Percentiles rank a stretch among this genome's conserved stretches.
phyloP scores from a whole-genome alignment of 257 asterid species.

The Forsythia suspensa region DNA sequence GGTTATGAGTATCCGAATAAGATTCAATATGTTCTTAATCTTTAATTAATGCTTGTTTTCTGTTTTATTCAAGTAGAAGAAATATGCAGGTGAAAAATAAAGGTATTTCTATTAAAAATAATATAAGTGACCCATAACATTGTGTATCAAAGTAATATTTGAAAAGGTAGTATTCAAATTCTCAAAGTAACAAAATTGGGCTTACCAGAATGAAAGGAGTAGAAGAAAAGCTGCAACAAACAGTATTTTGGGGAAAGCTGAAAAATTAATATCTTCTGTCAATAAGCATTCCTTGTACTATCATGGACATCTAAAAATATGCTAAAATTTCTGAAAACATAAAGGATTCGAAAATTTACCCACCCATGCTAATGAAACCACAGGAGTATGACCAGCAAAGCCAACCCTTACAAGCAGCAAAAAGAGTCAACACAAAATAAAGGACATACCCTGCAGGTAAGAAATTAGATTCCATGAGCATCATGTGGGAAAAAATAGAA shows the following conservation, averaged over 20 bases:
- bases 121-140: too few relatives aligned
- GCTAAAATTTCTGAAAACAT: neutral
- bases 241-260: conserved; percentile 85
- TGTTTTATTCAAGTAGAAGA: too few relatives aligned
- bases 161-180: neutral
- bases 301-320: neutral
- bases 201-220: conserved; percentile 90
- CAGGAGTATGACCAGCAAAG: conserved; percentile 78
- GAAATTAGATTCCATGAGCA: conserved; percentile 29
- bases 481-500: neutral
- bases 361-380: conserved; percentile 93
- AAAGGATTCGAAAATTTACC: conserved; percentile 22
- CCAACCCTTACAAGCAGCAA: conserved; percentile 95
- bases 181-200: neutral
- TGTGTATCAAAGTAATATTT: too few relatives aligned
- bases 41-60: too few relatives aligned
- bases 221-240: conserved; percentile 83
- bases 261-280: conserved; percentile 31
- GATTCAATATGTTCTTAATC: too few relatives aligned
- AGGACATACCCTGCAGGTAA: conserved; percentile 73
- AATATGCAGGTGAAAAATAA: too few relatives aligned
- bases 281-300: conserved; percentile 7
- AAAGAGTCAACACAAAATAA: conserved; percentile 64
- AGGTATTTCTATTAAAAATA: too few relatives aligned
- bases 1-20: too few relatives aligned